Evolutionary conservation across 202 grass and related monocot genomes (phyloP), one percentile per base, ranked within the genome.

Genomic region (Hordeum pubiflorum): DNA sequence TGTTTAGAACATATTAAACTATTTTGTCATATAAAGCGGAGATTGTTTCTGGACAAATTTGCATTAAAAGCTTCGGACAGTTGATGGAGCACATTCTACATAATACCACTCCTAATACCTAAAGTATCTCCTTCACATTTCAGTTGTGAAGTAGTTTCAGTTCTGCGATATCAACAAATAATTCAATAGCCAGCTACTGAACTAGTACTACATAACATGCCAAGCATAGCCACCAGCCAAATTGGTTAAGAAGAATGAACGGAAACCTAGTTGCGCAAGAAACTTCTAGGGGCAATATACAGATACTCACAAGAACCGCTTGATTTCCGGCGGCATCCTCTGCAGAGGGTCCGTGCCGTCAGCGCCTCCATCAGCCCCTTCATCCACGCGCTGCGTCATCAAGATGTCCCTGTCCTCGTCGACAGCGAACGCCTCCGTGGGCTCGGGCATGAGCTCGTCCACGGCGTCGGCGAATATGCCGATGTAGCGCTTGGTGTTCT

Each of bases 381-480:
- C 97, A 3, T 99, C 97, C 34, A 96, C 97, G 32, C 92, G 92
- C 83, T 99, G 96, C 1, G 97, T 99, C 93, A 99, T 99, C 40
- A 99, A 75, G 76, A 99, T 96, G 73, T 96, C 97, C 22, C 91
- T 58, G 58, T 99, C 93, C 70, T 97, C 93, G 0, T 99, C 97
- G 0, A 91, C 93, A 1, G 81, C 40, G 60, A 90, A 91, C 17
- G 92, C 89, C 83, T 99, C 97, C 2, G 97, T 99, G 9, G 97
- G 89, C 58, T 96, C 92, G 0, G 96, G 96, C 96, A 99, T 93
- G 83, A 99, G 82, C 85, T 99, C 96, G 7, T 99, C 96, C 10
- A 91, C 57, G 54, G 87, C 92, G 55, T 99, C 92, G 0, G 90
- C 89, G 3, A 99, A 99, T 62, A 96, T 62, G 6, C 83, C 81